Base-by-base conservation (phyloP, 140 eudicot genomes). In the Senecio squalidus region DNA sequence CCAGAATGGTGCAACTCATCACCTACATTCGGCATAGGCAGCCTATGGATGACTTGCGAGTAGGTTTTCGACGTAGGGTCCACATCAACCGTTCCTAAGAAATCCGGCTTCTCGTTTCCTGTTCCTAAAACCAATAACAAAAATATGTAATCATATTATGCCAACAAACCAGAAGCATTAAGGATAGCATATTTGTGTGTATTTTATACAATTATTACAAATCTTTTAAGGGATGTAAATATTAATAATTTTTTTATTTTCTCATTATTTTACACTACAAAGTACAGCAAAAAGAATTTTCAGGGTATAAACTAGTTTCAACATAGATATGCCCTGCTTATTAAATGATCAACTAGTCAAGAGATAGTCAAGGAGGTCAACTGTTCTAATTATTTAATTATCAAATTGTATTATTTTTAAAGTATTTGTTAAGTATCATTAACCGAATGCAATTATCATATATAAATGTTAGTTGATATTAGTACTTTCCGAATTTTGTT, bases 1-100 rank as follows among this genome's bases (percentile, higher is more conserved):
- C 98, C 98, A 43, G 98, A 84, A 66, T 92, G 98, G 52, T 92
- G 96, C n/a, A 92, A 78, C 65, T 92, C 96, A 59, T 92, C 96
- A 0, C 95, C 98, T 50, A 76, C 1, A 60, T 92, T 13, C 7
- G 98, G 98, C 91, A 92, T 83, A 1, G 96, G 85, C 31, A 92
- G 78, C 75, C 98, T 74, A 66, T 92, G 98, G 64, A 92, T 80
- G 38, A 92, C 96, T 71, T 87, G 73, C 15, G 89, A 92, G 69
- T 84, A 92, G 0, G 93, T 84, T 25, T 86, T 66, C 15, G 98
- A 92, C 47, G 64, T 61, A 44, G 96, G 98, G 71, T 92, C 96
- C 25, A 82, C 78, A 59, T 92, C 98, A 20, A 92, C 93, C 21
- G 96, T 92, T 59, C 86, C 93, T 26, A 92, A 69, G 78, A 84